phyloP scores from a whole-genome alignment of 2,329 filamentous ascomycete species.

The Fusarium sp. region DNA sequence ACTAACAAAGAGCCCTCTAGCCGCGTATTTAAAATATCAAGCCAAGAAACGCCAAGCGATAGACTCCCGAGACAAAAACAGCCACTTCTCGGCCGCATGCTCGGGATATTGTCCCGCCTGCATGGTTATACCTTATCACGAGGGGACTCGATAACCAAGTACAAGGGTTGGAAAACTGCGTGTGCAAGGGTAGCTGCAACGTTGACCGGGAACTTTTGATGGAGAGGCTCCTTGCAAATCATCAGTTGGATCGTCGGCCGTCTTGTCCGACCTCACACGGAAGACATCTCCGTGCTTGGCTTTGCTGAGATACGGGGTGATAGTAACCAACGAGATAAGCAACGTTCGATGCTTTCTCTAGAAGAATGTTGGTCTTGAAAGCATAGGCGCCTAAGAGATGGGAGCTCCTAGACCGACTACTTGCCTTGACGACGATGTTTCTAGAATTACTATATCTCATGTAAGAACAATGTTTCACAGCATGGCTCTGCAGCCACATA shows the following conservation, averaged over 20 bases:
- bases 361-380: not conserved
- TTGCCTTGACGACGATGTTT: not conserved
- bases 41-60: constrained; percentile 17
- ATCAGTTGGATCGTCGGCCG: constrained; percentile 18
- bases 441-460: not conserved
- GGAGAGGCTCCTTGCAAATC: not conserved
- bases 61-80: constrained; percentile 2
- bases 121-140: constrained; percentile 35
- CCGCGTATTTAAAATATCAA: constrained; percentile 5
- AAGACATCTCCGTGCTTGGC: constrained; percentile 23
- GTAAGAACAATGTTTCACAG: not conserved
- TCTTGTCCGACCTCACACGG: constrained; percentile 2
- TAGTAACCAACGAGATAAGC: constrained; percentile 17
- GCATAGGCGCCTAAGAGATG: not conserved
- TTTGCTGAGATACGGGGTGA: not conserved
- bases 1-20: constrained; percentile 35
- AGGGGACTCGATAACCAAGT: constrained; percentile 8
- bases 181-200: constrained; percentile 10
- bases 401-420: not conserved
- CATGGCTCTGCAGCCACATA: not conserved
- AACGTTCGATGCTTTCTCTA: not conserved
- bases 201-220: constrained; percentile 29
- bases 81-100: constrained; percentile 3
- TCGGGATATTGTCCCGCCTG: constrained; percentile 25
- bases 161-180: not conserved